Base-by-base conservation (phyloP, 2,329 filamentous ascomycete genomes). In the Aspergillus aculeatus region DNA sequence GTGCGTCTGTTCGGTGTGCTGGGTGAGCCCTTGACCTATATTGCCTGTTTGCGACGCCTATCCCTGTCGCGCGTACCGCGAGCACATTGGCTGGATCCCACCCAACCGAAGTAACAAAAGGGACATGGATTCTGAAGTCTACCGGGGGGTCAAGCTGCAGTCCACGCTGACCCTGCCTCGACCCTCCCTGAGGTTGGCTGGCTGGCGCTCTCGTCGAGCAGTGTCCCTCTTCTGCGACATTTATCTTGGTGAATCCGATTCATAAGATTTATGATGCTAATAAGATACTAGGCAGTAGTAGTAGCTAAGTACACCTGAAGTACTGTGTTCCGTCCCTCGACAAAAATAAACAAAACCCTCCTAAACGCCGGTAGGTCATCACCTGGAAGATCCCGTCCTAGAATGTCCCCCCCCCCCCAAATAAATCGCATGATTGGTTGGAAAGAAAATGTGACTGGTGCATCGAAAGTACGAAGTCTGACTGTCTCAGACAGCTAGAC, bases 321-420 rank as follows among this genome's bases (percentile, higher is more conserved):
- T 54, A 35, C 51, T 10, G 38, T 54, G 44, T 47, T 23, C 21
- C 51, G 12, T 29, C 38, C 32, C 35, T 44, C 16, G 21, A 19
- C 5, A 11, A n/a, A 54, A 54, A 16, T 16, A 44, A 54, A 31
- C 11, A 44, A 47, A 41, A 12, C 14, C 51, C 59, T 16, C 12
- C 2, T 12, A 19, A 44, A 51, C 26, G 56, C 52, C 59, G 51
- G 47, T 58, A 61, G 38, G 51, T 61, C 48, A 58, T 58, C 32
- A 49, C 32, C 41, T 47, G 50, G 56, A 56, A 47, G 38, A 61
- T 41, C 50, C 31, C 6, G 35, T 50, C 50, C 54, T 35, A 4
- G 38, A 55, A 57, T 2, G n/a, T 5, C 24, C 35, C 32, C 29
- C 51, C 14, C 47, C 9, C 29, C 51, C 14, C 47, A 4, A 3